Conservation (phyloP, 2,329 filamentous ascomycete species). For the Magnaporthiopsis poae region DNA sequence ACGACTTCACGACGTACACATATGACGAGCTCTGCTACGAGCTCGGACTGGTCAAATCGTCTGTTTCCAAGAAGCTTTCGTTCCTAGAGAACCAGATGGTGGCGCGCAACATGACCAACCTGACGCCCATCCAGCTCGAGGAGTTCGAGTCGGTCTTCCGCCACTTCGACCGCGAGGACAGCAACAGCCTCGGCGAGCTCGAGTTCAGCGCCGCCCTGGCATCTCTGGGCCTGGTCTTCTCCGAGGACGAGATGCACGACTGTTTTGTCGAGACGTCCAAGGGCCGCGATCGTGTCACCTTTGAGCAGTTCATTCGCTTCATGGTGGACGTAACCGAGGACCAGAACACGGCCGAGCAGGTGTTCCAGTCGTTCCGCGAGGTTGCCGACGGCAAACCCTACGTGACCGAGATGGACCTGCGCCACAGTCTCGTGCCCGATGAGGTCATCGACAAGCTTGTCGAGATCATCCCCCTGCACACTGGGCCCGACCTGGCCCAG, state of each 20-base stretch:
- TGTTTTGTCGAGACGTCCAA: conserved; percentile 83
- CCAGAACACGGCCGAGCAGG: conserved; percentile 95
- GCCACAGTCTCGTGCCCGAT: conserved; percentile 89
- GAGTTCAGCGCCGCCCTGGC: conserved; percentile 94
- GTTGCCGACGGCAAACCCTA: conserved; percentile 98
- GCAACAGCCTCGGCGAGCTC: conserved; percentile 80
- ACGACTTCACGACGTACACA: conserved; percentile 98
- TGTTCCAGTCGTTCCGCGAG: conserved; percentile 94
- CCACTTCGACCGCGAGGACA: conserved; percentile 89
- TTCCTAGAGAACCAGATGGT: conserved; percentile 99
- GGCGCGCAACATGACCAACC: conserved; percentile 93
- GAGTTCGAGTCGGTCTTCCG: conserved; percentile 98
- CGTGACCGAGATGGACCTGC: conserved; percentile 91
- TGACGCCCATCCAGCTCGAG: conserved; percentile 94
- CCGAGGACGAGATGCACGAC: conserved; percentile 95
- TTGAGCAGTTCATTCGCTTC: conserved; percentile 98
- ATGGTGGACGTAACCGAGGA: conserved; percentile 99
- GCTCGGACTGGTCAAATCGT: conserved; percentile 78
- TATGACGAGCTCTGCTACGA: conserved; percentile 95
- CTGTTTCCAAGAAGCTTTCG: conserved; percentile 87
- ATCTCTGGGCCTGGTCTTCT: conserved; percentile 90
- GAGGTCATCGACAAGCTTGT: conserved; percentile 91
- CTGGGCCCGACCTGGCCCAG: conserved; percentile 72
- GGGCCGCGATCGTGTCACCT: conserved; percentile 71
- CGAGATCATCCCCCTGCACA: conserved; percentile 74